These are phyloP conservation scores for Anaeramoeba flamelloides DNA, from an alignment of 78 protist genomes.

Conservation along the genomic window DNA sequence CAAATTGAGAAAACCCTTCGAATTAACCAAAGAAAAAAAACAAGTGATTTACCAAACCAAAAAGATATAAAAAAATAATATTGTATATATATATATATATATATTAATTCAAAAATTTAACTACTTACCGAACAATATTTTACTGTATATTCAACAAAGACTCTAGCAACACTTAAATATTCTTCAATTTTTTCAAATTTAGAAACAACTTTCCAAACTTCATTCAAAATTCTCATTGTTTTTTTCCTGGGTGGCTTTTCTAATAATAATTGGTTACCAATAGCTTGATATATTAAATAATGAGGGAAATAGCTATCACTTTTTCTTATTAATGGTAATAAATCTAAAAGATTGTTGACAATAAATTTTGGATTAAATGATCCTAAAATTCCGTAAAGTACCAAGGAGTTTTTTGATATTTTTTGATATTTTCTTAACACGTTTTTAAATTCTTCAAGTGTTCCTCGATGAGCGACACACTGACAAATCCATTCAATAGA, in stretches of 20 bases:
- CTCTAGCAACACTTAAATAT: slow-evolving; percentile 45
- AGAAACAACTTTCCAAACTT: slow-evolving; percentile 46
- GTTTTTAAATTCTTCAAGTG: neutral
- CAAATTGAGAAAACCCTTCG: no score
- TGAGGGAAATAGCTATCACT: slow-evolving; percentile 29
- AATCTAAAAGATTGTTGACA: slow-evolving; percentile 17
- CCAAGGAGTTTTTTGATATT: slow-evolving; percentile 20
- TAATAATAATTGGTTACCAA: slow-evolving; percentile 37
- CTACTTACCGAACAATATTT: slow-evolving; percentile 45
- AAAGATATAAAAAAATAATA: no score
- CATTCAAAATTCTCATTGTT: slow-evolving; percentile 21
- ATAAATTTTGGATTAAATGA: slow-evolving; percentile 39
- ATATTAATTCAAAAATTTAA: no score
- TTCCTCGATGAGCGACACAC: slow-evolving; percentile 31
- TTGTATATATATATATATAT: no score
- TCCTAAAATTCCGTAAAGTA: slow-evolving; percentile 33
- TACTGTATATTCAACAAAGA: slow-evolving; percentile 47
- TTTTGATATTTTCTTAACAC: slow-evolving; percentile 2
- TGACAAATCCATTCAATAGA: slow-evolving; percentile 51
- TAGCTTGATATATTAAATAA: slow-evolving; percentile 33
- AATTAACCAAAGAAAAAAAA: no score
- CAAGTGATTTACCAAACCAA: no score
- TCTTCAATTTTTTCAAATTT: slow-evolving; percentile 31
- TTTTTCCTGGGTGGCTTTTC: slow-evolving; percentile 29
- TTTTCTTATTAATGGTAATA: slow-evolving; percentile 29